Base-by-base conservation (phyloP, 75 land plant genomes). In the Selaginella tamariscina region DNA sequence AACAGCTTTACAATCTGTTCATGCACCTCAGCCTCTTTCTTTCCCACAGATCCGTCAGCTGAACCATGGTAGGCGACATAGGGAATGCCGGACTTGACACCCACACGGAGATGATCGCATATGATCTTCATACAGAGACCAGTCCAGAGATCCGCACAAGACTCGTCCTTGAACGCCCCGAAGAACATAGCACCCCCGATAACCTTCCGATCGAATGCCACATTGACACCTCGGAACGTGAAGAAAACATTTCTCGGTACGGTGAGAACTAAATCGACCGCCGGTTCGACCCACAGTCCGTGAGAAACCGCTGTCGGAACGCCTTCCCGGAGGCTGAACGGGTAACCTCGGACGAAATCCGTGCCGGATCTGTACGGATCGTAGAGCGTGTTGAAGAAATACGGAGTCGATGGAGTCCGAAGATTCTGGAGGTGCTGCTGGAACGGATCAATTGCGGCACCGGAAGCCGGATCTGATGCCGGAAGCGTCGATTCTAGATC, bases 291-390 rank as follows among this genome's bases (percentile, higher is more conserved):
- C 98, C 91, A 93, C 20, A 83, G 71, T 0, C 96, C 96, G 75
- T 82, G 84, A 0, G 98, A 93, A 32, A 93, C 54, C 0, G 82
- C 91, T 65, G 91, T 85, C 0, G 71, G 68, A 0, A 83, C 88
- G 1, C 98, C 98, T 69, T 67, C 78, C 5, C 98, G 73, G 39
- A 93, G 65, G 72, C 98, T 93, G 78, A 93, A 93, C 28, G 98
- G 98, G 73, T 89, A 92, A 0, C 98, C 98, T 1, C 96, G 84
- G 23, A 93, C 98, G 75, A 93, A 89, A 68, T 93, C 96, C 9
- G 96, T 65, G 1, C 98, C 96, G 21, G 79, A 18, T 0, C 88
- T 68, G 72, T 55, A 93, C 22, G 96, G 98, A 39, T 93, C 96
- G 57, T 93, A 93, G 22, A 93, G 80, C 0, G 98, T 93, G 70